Evolutionary conservation across 164 flowering plant genomes (phyloP).

Genomic region (Pachysandra terminalis): DNA sequence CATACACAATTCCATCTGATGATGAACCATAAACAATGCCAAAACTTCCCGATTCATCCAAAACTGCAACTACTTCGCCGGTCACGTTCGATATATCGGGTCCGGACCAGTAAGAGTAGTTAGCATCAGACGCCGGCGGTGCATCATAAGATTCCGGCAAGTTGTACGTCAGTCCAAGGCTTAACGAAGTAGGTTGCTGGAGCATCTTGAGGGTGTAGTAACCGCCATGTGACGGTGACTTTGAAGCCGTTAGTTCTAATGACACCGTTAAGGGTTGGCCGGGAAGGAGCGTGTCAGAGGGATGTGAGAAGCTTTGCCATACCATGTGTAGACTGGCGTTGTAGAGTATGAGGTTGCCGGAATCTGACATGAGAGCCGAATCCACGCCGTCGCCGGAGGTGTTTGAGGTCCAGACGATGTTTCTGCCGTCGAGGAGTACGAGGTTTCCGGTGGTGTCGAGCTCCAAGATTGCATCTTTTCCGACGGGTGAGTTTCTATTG

Average conservation of each 20-base stretch:
- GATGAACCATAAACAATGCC: slow-evolving; percentile 68
- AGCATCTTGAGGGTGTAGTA: slow-evolving; percentile 83
- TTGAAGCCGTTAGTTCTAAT: slow-evolving; percentile 50
- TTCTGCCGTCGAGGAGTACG: slow-evolving; percentile 38
- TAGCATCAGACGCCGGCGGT: slow-evolving; percentile 28
- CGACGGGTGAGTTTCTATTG: slow-evolving; percentile 75
- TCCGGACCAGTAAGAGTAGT: slow-evolving; percentile 67
- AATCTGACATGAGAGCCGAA: slow-evolving; percentile 53
- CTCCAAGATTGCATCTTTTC: slow-evolving; percentile 58
- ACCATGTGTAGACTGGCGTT: slow-evolving; percentile 14
- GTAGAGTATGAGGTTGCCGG: slow-evolving; percentile 73
- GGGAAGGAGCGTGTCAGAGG: slow-evolving; percentile 86
- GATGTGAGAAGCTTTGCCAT: slow-evolving; percentile 83
- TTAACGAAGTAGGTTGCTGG: slow-evolving; percentile 73
- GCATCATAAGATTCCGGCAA: slow-evolving; percentile 33
- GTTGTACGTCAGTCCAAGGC: slow-evolving; percentile 68
- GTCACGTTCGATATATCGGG: slow-evolving; percentile 85
- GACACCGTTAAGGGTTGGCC: slow-evolving; percentile 63
- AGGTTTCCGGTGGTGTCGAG: slow-evolving; percentile 75
- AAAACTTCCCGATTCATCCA: slow-evolving; percentile 72
- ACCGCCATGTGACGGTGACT: slow-evolving; percentile 39
- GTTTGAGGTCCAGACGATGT: slow-evolving; percentile 69
- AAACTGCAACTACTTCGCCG: slow-evolving; percentile 61
- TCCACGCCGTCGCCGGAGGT: slow-evolving; percentile 48
- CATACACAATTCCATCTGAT: slow-evolving; percentile 65